Conservation (phyloP, 2,329 filamentous ascomycete genomes). For the Hymenoscyphus albidus region DNA sequence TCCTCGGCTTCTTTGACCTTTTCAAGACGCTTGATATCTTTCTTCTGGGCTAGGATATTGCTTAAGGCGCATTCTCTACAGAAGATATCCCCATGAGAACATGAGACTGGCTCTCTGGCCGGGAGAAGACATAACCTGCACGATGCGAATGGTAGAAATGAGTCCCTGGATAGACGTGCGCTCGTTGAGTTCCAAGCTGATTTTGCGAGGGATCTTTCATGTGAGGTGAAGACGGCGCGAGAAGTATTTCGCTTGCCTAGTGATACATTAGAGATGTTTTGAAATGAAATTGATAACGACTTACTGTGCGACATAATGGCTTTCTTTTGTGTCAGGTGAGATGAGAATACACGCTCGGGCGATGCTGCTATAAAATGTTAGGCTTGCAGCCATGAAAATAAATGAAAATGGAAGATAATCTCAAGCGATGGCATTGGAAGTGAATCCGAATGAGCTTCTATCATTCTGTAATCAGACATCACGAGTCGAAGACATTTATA, state of each 20-base stretch:
- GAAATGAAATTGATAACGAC: constrained; percentile 13
- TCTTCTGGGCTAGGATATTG: constrained; percentile 86
- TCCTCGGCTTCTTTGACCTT: constrained; percentile 59
- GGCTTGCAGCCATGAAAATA: not conserved
- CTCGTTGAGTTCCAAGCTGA: constrained; percentile 76
- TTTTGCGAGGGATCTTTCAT: constrained; percentile 82
- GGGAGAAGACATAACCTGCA: constrained; percentile 84
- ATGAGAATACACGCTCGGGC: not conserved
- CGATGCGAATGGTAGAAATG: constrained; percentile 85
- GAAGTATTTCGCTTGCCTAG: constrained; percentile 84
- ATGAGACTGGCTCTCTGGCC: constrained; percentile 78
- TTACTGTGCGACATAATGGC: constrained; percentile 49
- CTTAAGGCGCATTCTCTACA: constrained; percentile 90
- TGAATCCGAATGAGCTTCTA: no score
- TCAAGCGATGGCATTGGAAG: not conserved
- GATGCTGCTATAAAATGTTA: not conserved
- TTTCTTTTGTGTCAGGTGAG: not conserved
- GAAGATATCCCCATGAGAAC: constrained; percentile 82
- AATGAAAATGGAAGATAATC: not conserved
- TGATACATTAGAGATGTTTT: constrained; percentile 13
- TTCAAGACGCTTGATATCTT: constrained; percentile 82
- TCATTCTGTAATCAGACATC: not conserved
- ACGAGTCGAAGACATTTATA: not conserved
- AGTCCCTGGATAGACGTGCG: constrained; percentile 83
- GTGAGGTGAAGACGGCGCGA: constrained; percentile 86